phyloP scores from a whole-genome alignment of 2,329 filamentous ascomycete genomes.

The Pezicula neosporulosa region DNA sequence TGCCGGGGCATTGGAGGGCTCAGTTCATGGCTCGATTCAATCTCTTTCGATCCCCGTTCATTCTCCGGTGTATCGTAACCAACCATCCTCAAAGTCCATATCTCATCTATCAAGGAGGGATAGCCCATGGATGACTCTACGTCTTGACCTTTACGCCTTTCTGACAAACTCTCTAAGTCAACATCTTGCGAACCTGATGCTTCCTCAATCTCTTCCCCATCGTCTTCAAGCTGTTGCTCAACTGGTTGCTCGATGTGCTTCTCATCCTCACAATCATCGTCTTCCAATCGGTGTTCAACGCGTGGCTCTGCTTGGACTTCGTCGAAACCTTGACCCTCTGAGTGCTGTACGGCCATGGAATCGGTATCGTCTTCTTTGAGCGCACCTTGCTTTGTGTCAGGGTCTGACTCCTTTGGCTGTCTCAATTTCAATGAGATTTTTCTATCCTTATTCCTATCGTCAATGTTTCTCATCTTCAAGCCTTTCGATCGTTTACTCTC shows the following conservation, averaged over 20 bases:
- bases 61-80: background rate
- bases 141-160: background rate
- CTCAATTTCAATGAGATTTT: background rate
- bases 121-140: background rate
- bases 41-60: too few relatives aligned
- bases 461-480: background rate
- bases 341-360: too few relatives aligned
- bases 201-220: too few relatives aligned
- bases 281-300: too few relatives aligned
- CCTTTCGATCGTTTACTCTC: background rate
- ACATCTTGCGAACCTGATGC: too few relatives aligned
- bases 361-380: too few relatives aligned
- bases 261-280: too few relatives aligned
- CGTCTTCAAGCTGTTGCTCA: too few relatives aligned
- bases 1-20: background rate
- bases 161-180: background rate
- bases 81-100: background rate
- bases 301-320: too few relatives aligned
- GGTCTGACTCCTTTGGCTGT: background rate
- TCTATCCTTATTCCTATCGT: background rate
- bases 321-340: too few relatives aligned
- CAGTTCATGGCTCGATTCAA: background rate
- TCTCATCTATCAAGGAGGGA: background rate
- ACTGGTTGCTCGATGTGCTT: too few relatives aligned
- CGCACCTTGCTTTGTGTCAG: too few relatives aligned